Evolutionary conservation across 495 filamentous ascomycete species (phyloP).

Genomic region (Penicillium silybi): DNA sequence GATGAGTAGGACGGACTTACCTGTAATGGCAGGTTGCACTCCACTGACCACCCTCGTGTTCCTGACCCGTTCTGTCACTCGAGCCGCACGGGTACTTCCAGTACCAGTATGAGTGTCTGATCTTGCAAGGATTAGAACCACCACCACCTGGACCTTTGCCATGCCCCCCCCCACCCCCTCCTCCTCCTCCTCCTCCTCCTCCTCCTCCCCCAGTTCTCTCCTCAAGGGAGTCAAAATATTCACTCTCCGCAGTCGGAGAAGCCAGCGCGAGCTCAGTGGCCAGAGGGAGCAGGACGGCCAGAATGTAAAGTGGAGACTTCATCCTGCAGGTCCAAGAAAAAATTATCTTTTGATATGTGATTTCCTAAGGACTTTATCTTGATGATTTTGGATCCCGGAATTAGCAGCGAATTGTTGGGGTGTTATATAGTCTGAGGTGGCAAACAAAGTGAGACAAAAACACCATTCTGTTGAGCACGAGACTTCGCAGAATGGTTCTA

Average conservation of each 20-base stretch:
- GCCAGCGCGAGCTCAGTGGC: background rate
- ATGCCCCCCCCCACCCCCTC: no score
- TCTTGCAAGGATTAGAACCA: background rate
- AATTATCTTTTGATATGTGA: no score
- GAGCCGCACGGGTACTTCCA: constrained; percentile 2
- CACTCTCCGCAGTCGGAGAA: background rate
- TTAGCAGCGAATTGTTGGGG: no score
- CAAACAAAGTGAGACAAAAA: no score
- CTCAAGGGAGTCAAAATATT: background rate
- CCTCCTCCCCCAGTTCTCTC: background rate
- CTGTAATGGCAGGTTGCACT: no score
- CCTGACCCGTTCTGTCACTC: background rate
- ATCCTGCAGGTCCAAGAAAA: no score
- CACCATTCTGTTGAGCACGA: no score
- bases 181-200: background rate
- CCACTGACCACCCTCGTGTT: background rate
- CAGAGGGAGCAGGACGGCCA: background rate
- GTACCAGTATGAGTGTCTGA: background rate
- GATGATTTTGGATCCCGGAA: no score
- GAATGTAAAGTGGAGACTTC: constrained; percentile 2
- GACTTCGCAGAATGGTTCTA: no score
- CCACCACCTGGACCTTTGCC: no score
- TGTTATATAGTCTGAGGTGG: no score
- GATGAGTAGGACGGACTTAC: no score
- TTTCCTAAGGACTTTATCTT: background rate